These are phyloP conservation scores for Trichoderma asperelloides DNA, from an alignment of 495 filamentous ascomycete genomes.

Conservation along the genomic window DNA sequence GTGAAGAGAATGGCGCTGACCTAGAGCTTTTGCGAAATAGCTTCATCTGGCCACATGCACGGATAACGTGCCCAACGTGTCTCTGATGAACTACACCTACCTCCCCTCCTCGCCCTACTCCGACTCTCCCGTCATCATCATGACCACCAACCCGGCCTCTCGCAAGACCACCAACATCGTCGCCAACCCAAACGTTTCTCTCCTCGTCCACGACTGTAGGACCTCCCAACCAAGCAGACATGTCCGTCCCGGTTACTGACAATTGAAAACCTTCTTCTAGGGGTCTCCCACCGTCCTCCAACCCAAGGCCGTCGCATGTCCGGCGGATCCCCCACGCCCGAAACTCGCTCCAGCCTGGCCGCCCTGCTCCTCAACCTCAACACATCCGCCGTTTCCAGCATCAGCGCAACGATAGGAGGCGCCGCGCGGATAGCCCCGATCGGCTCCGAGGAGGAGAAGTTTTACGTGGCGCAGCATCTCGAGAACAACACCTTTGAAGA, in stretches of 20 bases:
- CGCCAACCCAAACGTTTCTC: slow-evolving; percentile 78
- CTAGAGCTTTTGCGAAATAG: slow-evolving; percentile 31
- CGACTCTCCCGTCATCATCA: slow-evolving; percentile 68
- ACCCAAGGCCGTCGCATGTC: slow-evolving; percentile 54
- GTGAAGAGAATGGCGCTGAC: background rate
- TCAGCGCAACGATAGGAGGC: slow-evolving; percentile 89
- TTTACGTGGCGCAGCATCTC: slow-evolving; percentile 71
- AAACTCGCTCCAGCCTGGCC: slow-evolving; percentile 60
- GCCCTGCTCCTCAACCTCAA: slow-evolving; percentile 82
- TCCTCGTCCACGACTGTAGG: slow-evolving; percentile 94
- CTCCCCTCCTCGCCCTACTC: slow-evolving; percentile 74
- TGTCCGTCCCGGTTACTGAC: background rate
- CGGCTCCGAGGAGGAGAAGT: slow-evolving; percentile 71
- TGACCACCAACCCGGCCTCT: slow-evolving; percentile 84
- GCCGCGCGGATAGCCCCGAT: slow-evolving; percentile 59
- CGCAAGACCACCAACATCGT: slow-evolving; percentile 84
- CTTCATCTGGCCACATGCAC: slow-evolving; percentile 90
- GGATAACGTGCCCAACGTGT: slow-evolving; percentile 79
- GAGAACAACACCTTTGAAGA: slow-evolving; percentile 84
- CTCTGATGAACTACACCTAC: slow-evolving; percentile 99
- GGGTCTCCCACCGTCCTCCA: slow-evolving; percentile 86
- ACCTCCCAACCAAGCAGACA: too few species aligned
- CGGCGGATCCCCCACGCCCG: slow-evolving; percentile 50
- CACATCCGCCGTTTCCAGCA: slow-evolving; percentile 75
- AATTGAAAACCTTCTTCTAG: slow-evolving; percentile 14